Evolutionary conservation across 78 protist species (phyloP), one percentile per base, ranked within the genome.

Genomic region (Chrysochromulina tobinii): DNA sequence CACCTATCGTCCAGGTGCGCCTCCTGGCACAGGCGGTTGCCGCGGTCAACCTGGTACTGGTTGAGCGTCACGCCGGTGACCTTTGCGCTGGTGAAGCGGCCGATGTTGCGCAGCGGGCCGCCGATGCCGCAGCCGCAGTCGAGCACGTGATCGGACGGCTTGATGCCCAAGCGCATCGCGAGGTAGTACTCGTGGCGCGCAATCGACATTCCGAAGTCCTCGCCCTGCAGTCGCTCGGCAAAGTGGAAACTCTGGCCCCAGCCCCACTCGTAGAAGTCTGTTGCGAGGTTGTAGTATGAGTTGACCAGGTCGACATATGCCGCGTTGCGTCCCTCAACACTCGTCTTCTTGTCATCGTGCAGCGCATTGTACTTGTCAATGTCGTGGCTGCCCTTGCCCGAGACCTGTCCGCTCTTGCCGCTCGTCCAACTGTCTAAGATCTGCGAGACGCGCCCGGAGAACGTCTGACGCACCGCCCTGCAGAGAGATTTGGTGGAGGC

Each of bases 41-140:
- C 88, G 25, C 67, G 88, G 25, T 59, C 55, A 12, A 97, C 93
- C 95, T 97, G 98, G 94, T 96, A 93, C 73, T 92, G 97, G 92
- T 96, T 96, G 95, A 93, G 92, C 93, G 94, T 98, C 50, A 96
- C 20, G 59, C 98, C 99, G 3, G 84, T 90, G 61, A 98, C 94
- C 81, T 91, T 21, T 11, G 97, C 97, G 59, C 97, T 96, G 23
- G 97, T 75, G 96, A 93, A 95, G 55, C 96, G 95, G 20, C 97
- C 97, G 25, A 98, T 91, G 84, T 92, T 89, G 50, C 98, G 90
- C 48, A 38, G 7, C 23, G 98, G 99, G 25, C 99, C 99, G 69
- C 99, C 99, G 79, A 98, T 96, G 73, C 99, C 99, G 92, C 99
- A 98, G 73, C 99, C 99, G 68, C 96, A 84, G 94, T 97, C 99